These are phyloP conservation scores for Colletotrichum destructivum DNA, from an alignment of 2,329 filamentous ascomycete species.

Conservation along the genomic window DNA sequence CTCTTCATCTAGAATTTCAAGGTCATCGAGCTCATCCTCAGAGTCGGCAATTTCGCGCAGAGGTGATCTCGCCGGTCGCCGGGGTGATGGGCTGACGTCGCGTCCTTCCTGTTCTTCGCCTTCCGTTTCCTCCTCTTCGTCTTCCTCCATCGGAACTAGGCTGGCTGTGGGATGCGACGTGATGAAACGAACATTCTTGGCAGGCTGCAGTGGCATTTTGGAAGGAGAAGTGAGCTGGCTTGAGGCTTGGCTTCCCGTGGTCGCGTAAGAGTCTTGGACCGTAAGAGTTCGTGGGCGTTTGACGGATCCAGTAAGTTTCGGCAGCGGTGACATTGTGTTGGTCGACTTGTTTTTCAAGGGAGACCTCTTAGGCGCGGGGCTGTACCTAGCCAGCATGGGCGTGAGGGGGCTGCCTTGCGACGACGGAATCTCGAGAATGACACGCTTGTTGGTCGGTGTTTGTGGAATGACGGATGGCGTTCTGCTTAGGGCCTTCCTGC, in stretches of 20 bases:
- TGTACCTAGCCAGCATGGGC: constrained; percentile 58
- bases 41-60: constrained; percentile 65
- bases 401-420: constrained; percentile 61
- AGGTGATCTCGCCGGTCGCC: constrained; percentile 26
- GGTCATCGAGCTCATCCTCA: constrained; percentile 57
- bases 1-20: constrained; percentile 40
- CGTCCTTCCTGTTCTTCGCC: constrained; percentile 20
- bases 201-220: constrained; percentile 45
- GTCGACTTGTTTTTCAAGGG: constrained; percentile 57
- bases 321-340: constrained; percentile 42
- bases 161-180: constrained; percentile 42
- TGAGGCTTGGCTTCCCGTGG: constrained; percentile 44
- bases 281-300: constrained; percentile 53
- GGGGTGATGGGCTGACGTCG: constrained; percentile 33
- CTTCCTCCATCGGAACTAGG: constrained; percentile 24
- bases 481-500: constrained; percentile 48
- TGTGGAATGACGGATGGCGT: constrained; percentile 56
- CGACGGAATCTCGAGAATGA: constrained; percentile 60
- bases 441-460: constrained; percentile 55
- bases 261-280: constrained; percentile 63
- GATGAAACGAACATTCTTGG: constrained; percentile 40
- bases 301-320: constrained; percentile 26
- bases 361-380: constrained; percentile 52
- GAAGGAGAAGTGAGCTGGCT: constrained; percentile 32
- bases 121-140: constrained; percentile 27